phyloP scores from a whole-genome alignment of 495 filamentous ascomycete genomes.

The Xylaria longipes region DNA sequence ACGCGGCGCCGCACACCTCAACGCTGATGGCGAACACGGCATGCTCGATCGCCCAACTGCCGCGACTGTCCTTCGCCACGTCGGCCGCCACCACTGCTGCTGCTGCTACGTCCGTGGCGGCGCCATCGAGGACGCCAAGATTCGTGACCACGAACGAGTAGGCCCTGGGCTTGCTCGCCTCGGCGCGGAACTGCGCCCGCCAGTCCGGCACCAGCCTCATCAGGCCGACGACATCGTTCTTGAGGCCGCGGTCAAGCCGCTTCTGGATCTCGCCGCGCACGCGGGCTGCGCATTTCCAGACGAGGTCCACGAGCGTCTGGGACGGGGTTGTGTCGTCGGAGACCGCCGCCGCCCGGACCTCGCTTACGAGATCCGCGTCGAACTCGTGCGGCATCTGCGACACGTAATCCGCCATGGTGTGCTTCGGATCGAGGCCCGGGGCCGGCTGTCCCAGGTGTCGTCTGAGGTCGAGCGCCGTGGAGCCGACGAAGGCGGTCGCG shows the following conservation, averaged over 20 bases:
- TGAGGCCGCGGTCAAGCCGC: conserved; percentile 30
- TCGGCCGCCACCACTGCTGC: neutral
- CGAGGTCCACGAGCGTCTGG: conserved; percentile 24
- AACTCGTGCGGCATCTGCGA: conserved; percentile 36
- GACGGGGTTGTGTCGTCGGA: neutral
- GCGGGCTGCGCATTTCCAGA: conserved; percentile 39
- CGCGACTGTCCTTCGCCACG: neutral
- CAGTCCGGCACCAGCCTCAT: conserved; percentile 42
- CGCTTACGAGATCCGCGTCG: conserved; percentile 24
- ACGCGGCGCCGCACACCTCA: conserved; percentile 37
- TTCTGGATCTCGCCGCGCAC: conserved; percentile 31
- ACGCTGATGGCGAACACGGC: conserved; percentile 45
- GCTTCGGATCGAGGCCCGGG: conserved; percentile 9
- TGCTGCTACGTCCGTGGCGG: neutral
- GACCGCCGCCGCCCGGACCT: conserved; percentile 22
- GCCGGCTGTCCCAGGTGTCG: conserved; percentile 28
- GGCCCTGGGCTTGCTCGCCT: conserved; percentile 35
- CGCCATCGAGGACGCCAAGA: conserved; percentile 36
- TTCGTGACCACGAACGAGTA: conserved; percentile 45
- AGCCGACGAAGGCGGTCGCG: conserved; percentile 35
- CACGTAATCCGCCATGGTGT: conserved; percentile 41
- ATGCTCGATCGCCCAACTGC: conserved; percentile 38
- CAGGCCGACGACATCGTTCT: conserved; percentile 44
- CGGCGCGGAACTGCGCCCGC: conserved; percentile 36
- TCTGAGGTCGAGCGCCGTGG: conserved; percentile 43